Conservation (phyloP, 2,329 filamentous ascomycete genomes). For the Microsporum ferrugineum region DNA sequence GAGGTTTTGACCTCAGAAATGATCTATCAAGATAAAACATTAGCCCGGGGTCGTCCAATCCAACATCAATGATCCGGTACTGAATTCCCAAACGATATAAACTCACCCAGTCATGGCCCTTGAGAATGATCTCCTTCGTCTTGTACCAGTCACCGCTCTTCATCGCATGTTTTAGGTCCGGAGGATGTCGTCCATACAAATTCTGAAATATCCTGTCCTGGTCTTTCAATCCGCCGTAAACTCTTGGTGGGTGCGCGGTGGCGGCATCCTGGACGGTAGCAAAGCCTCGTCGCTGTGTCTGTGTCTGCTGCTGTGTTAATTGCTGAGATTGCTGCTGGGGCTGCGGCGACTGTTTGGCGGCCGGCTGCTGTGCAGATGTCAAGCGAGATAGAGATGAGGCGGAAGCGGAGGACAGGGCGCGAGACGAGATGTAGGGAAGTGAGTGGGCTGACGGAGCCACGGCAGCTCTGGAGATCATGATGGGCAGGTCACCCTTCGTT, state of each 20-base stretch:
- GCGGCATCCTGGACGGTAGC: constrained; percentile 62
- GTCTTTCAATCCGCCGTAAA: constrained; percentile 80
- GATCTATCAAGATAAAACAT: constrained; percentile 46
- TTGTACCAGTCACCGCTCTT: constrained; percentile 99
- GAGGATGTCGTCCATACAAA: constrained; percentile 83
- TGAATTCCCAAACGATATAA: background rate
- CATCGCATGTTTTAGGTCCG: constrained; percentile 85
- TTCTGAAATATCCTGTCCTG: constrained; percentile 99
- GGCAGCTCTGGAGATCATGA: constrained; percentile 35
- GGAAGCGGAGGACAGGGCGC: constrained; percentile 27
- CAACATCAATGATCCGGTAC: constrained; percentile 7
- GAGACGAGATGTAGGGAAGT: constrained; percentile 31
- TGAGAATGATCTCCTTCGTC: constrained; percentile 95
- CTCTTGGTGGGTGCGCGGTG: constrained; percentile 52
- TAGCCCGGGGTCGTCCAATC: background rate
- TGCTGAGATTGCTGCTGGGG: constrained; percentile 24
- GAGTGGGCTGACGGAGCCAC: constrained; percentile 34
- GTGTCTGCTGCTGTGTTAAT: constrained; percentile 6
- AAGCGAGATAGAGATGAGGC: constrained; percentile 24
- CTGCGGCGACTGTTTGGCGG: constrained; percentile 16
- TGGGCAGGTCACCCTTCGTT: constrained; percentile 15
- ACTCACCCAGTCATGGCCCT: constrained; percentile 83
- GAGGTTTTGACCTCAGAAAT: constrained; percentile 96
- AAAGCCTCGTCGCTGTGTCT: constrained; percentile 53
- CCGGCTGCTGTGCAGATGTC: constrained; percentile 6